Conservation (phyloP, 257 asterid species). For the Solanum tarapatanum region DNA sequence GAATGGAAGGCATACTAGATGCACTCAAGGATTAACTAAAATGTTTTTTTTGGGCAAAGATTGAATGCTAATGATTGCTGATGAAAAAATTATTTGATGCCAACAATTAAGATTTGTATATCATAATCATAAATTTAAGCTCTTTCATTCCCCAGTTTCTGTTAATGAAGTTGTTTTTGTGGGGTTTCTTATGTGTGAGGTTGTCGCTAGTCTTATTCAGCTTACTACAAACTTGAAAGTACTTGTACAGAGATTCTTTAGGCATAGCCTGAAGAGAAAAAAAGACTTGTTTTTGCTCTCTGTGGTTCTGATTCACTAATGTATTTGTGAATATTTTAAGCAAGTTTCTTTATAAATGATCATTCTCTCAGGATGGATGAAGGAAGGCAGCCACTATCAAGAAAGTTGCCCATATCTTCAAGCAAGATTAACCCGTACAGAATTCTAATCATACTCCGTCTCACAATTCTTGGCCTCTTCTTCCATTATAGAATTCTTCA, state of each 20-base stretch:
- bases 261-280: background rate
- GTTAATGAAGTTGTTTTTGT: background rate
- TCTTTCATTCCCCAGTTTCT: background rate
- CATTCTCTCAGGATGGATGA: constrained; percentile 70
- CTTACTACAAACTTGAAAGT: background rate
- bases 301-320: background rate
- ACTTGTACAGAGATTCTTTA: background rate
- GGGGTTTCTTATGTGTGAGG: background rate
- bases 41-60: background rate
- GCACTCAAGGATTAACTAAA: background rate
- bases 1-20: background rate
- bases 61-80: background rate
- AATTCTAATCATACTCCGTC: constrained; percentile 63
- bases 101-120: background rate
- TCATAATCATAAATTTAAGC: background rate
- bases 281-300: background rate
- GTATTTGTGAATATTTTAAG: background rate
- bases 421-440: constrained; percentile 87
- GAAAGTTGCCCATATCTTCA: constrained; percentile 70
- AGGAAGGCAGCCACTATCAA: constrained; percentile 89
- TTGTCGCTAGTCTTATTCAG: background rate
- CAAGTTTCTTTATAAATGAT: background rate
- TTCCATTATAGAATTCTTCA: constrained; percentile 78
- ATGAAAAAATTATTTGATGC: background rate
- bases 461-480: constrained; percentile 65